Evolutionary conservation across 1,139 yeast genomes (phyloP).

Genomic region (Hemisphaericaspora subhashii): DNA sequence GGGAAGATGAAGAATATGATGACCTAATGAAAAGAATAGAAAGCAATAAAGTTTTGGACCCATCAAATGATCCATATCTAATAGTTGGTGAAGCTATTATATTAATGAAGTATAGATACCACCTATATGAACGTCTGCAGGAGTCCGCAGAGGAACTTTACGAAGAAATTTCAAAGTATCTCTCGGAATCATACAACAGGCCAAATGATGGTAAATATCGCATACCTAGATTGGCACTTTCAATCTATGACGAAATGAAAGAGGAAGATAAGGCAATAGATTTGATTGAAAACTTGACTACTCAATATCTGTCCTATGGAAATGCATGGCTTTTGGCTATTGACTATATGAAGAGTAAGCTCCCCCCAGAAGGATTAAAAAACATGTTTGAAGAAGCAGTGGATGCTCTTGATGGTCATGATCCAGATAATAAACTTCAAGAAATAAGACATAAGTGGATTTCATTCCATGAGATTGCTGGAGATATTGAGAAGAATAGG

Average conservation of each 20-base stretch:
- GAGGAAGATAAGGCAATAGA: conserved; percentile 27
- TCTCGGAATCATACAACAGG: background rate
- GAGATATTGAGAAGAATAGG: conserved; percentile 25
- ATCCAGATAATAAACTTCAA: conserved; percentile 51
- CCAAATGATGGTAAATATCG: background rate
- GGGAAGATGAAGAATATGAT: conserved; percentile 6
- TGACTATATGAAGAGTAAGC: conserved; percentile 29
- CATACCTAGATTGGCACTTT: background rate
- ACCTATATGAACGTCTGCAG: too few relatives aligned
- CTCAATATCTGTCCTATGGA: conserved; percentile 29
- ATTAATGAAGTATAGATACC: background rate
- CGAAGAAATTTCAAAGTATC: background rate
- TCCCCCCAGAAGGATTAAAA: conserved; percentile 18
- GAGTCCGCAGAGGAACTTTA: background rate
- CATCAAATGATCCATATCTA: background rate
- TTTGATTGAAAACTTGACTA: conserved; percentile 27
- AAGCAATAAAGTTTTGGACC: background rate
- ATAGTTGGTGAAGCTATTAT: background rate
- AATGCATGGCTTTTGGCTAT: conserved; percentile 52
- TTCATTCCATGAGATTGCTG: conserved; percentile 38
- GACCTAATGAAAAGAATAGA: conserved; percentile 1
- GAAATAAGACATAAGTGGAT: conserved; percentile 39
- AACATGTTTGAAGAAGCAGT: conserved; percentile 35
- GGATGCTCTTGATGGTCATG: conserved; percentile 28
- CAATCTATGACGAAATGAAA: conserved; percentile 27